Conservation (phyloP, 2,329 filamentous ascomycete genomes). For the Lasiodiplodia theobromae region DNA sequence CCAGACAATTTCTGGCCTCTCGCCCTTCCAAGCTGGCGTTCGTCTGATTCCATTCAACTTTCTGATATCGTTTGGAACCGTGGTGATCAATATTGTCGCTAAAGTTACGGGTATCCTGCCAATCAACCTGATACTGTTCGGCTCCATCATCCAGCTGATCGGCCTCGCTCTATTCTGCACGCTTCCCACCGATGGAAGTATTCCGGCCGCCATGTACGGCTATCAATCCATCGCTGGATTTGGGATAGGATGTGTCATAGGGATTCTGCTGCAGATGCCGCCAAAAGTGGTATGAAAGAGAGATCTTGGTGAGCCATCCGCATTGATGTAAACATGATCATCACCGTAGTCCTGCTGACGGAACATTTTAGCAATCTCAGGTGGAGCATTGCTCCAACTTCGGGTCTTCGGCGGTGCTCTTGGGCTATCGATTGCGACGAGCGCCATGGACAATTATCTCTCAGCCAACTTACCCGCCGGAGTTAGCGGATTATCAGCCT, state of each 20-base stretch:
- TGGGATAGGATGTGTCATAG: slow-evolving; percentile 25
- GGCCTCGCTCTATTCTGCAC: slow-evolving; percentile 7
- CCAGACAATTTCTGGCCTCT: slow-evolving; percentile 20
- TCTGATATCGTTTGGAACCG: slow-evolving; percentile 14
- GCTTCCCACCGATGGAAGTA: not conserved
- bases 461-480: not conserved
- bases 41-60: slow-evolving; percentile 31
- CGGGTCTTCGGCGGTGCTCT: not conserved
- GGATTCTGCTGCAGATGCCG: slow-evolving; percentile 19
- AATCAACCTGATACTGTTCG: slow-evolving; percentile 16
- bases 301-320: slow-evolving; percentile 15
- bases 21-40: not conserved
- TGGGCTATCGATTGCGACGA: not conserved
- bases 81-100: slow-evolving; percentile 25
- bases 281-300: slow-evolving; percentile 18
- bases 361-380: not conserved
- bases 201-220: slow-evolving; percentile 23
- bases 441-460: slow-evolving; percentile 2
- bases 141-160: slow-evolving; percentile 7
- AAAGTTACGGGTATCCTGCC: not conserved
- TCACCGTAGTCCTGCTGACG: not conserved
- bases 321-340: not conserved
- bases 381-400: not conserved
- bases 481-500: not conserved
- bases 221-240: slow-evolving; percentile 22